A percentile compares a stretch with the other conserved stretches of the same genome.
phyloP scores from a whole-genome alignment of 2,329 filamentous ascomycete genomes.

The Penicillium olsonii region DNA sequence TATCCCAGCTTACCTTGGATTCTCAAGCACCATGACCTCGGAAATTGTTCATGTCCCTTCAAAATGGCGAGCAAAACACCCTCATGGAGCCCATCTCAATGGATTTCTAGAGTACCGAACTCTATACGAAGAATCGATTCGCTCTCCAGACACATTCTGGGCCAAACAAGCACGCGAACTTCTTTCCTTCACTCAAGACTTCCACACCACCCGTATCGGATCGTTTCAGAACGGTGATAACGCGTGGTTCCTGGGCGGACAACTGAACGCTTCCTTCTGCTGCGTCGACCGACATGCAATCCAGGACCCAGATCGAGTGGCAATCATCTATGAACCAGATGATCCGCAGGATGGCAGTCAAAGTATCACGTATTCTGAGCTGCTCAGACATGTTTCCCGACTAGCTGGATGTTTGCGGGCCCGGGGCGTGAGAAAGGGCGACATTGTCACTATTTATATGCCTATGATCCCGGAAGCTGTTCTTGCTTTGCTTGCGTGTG shows the following conservation, averaged over 20 bases:
- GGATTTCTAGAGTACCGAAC: too few species aligned
- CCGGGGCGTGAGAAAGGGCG: conserved; percentile 92
- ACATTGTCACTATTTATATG: conserved; percentile 91
- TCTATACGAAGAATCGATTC: not conserved
- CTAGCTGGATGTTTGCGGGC: conserved; percentile 81
- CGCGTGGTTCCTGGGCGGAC: conserved; percentile 82
- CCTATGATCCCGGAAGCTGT: conserved; percentile 97
- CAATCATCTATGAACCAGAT: conserved; percentile 96
- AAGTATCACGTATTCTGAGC: conserved; percentile 83
- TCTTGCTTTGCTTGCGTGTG: conserved; percentile 81
- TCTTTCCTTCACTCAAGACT: not conserved
- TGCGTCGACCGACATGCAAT: conserved; percentile 90
- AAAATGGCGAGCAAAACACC: too few species aligned
- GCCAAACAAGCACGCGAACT: not conserved
- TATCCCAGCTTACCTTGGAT: too few species aligned
- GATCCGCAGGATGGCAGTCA: conserved; percentile 74
- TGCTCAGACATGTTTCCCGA: conserved; percentile 81
- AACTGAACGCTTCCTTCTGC: conserved; percentile 91
- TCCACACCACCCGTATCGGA: not conserved
- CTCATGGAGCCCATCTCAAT: too few species aligned
- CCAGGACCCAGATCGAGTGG: conserved; percentile 81
- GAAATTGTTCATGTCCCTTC: too few species aligned
- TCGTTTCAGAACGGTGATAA: not conserved
- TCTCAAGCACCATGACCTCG: too few species aligned
- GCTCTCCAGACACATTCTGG: not conserved